A percentile compares a stretch with the other conserved stretches of the same genome.
Conservation (phyloP, 768 basidiomycete species). For the Auricularia heimuer region DNA sequence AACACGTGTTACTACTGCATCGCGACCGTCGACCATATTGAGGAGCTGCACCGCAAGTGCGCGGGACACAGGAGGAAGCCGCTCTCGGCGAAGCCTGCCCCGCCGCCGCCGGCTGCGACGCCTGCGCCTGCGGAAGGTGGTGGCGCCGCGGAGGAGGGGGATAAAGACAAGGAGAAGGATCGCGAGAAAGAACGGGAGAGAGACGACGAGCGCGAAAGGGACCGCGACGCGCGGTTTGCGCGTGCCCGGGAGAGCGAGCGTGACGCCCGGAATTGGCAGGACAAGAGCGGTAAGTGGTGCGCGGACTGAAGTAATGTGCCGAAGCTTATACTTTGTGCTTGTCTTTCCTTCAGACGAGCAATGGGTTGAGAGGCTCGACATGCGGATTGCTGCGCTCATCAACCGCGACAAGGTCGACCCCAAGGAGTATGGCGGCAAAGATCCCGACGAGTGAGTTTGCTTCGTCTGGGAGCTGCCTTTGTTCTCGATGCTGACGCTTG, state of each 20-base stretch:
- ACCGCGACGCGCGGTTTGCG: constrained; percentile 2
- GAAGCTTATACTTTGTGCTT: constrained; percentile 2
- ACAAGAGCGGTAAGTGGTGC: neutral
- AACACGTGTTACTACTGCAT: constrained; percentile 98
- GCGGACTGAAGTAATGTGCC: constrained; percentile 2
- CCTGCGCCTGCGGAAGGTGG: constrained; percentile 48
- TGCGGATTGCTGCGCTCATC: constrained; percentile 72
- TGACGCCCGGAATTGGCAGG: neutral
- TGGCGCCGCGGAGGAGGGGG: constrained; percentile 38
- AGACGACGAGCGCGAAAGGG: constrained; percentile 28
- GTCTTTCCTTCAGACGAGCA: constrained; percentile 51
- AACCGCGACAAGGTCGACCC: constrained; percentile 75
- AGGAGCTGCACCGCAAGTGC: constrained; percentile 93
- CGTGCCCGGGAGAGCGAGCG: neutral
- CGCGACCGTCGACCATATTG: constrained; percentile 82
- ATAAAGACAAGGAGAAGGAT: constrained; percentile 33
- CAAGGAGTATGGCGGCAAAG: constrained; percentile 81
- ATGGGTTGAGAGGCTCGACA: constrained; percentile 85
- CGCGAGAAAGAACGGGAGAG: constrained; percentile 33
- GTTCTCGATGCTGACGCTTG: constrained; percentile 9
- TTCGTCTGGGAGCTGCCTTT: constrained; percentile 5
- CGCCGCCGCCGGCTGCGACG: constrained; percentile 13
- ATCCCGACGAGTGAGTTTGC: constrained; percentile 70
- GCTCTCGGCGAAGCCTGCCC: constrained; percentile 37
- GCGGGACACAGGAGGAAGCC: constrained; percentile 82